These are phyloP conservation scores for Diutina pseudorugosa DNA, from an alignment of 1,139 yeast species.

Conservation along the genomic window DNA sequence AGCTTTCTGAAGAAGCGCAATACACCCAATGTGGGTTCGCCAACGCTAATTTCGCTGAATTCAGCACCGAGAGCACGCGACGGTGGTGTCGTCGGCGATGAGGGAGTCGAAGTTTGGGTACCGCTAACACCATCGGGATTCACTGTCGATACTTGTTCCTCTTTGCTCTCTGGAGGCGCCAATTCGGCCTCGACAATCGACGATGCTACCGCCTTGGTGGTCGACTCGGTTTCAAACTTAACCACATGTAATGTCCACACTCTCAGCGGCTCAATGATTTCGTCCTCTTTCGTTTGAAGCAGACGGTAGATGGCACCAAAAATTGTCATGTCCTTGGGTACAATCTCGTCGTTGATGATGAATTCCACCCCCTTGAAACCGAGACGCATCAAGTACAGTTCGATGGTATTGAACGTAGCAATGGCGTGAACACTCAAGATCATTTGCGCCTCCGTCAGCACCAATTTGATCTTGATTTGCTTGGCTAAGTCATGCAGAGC, in stretches of 20 bases:
- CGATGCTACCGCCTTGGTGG: background rate
- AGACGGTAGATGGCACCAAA: conserved; percentile 67
- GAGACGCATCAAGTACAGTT: background rate
- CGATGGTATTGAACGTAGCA: conserved; percentile 65
- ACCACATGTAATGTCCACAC: background rate
- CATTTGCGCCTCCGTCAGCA: conserved; percentile 23
- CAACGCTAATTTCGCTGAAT: background rate
- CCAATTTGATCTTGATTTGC: conserved; percentile 52
- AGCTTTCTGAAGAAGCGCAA: background rate
- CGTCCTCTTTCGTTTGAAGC: conserved; percentile 26
- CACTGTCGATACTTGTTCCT: background rate
- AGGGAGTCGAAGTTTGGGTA: background rate
- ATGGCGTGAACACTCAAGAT: conserved; percentile 76
- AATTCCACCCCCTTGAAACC: conserved; percentile 38
- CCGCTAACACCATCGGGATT: background rate
- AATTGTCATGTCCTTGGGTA: conserved; percentile 63
- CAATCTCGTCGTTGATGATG: conserved; percentile 42
- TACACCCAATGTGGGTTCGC: background rate
- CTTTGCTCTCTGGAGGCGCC: background rate
- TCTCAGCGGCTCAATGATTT: conserved; percentile 15
- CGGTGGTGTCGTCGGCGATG: background rate
- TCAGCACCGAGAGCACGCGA: background rate
- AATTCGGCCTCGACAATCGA: background rate
- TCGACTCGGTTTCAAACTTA: background rate
- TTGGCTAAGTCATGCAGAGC: conserved; percentile 40